A percentile compares a stretch with the other conserved stretches of the same genome.
phyloP scores from a whole-genome alignment of 352 stramenopile species.

The Phytophthora quininea region DNA sequence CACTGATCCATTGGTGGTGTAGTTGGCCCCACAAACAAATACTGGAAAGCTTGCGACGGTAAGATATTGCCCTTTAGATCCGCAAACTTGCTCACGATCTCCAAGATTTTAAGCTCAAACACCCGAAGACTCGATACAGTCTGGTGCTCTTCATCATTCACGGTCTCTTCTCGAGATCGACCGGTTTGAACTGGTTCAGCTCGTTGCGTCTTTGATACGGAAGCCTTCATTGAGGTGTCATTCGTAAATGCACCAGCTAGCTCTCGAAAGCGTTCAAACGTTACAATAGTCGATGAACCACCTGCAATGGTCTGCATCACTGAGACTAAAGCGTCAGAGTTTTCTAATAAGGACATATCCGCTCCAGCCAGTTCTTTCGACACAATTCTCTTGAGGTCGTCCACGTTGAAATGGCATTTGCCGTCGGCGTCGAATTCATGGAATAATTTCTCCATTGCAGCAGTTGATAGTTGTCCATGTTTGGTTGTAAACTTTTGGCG shows the following conservation, averaged over 20 bases:
- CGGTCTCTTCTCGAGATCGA: background rate
- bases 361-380: conserved; percentile 4
- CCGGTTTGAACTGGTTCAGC: background rate
- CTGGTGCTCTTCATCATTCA: background rate
- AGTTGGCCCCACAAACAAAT: conserved; percentile 28
- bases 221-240: background rate
- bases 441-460: conserved; percentile 43
- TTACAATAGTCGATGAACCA: conserved; percentile 8
- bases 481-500: conserved; percentile 11
- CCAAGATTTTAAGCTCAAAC: conserved; percentile 43
- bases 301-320: conserved; percentile 24
- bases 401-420: conserved; percentile 53
- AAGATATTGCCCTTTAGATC: conserved; percentile 27
- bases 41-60: conserved; percentile 29
- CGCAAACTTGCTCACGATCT: conserved; percentile 33
- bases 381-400: conserved; percentile 37
- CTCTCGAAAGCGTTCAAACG: conserved; percentile 26
- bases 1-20: too few relatives aligned
- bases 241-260: conserved; percentile 11
- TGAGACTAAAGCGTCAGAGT: conserved; percentile 19
- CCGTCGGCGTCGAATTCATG: conserved; percentile 37
- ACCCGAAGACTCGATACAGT: conserved; percentile 34
- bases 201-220: background rate
- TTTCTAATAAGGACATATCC: conserved; percentile 13
- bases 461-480: conserved; percentile 25